Evolutionary conservation across 2,329 filamentous ascomycete genomes (phyloP), one percentile per base, ranked within the genome.

Genomic region (Colletotrichum falcatum): DNA sequence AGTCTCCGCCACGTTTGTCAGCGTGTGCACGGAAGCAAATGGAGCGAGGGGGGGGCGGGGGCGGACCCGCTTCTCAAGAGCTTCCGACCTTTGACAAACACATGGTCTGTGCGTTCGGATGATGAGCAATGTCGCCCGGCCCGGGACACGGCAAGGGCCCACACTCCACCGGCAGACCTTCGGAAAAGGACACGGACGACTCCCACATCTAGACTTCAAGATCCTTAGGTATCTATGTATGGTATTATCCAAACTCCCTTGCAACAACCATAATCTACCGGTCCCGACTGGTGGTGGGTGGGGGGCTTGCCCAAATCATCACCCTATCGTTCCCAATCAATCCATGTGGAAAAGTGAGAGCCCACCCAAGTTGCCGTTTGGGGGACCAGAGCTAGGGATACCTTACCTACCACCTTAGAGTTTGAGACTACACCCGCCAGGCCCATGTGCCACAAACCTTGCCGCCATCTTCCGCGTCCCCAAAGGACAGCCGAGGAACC

Each of bases 51-150:
- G n/a, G n/a, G n/a, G n/a, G n/a, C n/a, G n/a, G n/a, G n/a, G n/a
- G n/a, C n/a, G 18, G 26, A 30, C 28, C 28, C 18, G 20, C 51
- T 35, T 54, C n/a, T 33, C 8, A 35, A 54, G 28, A n/a, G 1
- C 58, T 48, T 49, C 28, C 4, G 30, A 35, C 9, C 23, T 35
- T 28, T 3, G 42, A 39, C 67, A 71, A 72, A 72, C 63, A 61
- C 33, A 11, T 72, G 71, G 71, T 71, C 71, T 46, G 63, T 67
- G 71, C 68, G 37, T 39, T 26, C 60, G 46, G 46, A 61, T 48
- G 23, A 16, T n/a, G n/a, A 37, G 39, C 46, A 28, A 39, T 11
- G 33, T 39, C n/a, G 18, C 46, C 65, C 64, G 67, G 67, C 42
- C 67, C 67, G 67, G 67, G 64, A 56, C 20, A 42, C 46, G 37